These are phyloP conservation scores for Psilocybe sp. DNA, from an alignment of 768 basidiomycete species.

Conservation along the genomic window DNA sequence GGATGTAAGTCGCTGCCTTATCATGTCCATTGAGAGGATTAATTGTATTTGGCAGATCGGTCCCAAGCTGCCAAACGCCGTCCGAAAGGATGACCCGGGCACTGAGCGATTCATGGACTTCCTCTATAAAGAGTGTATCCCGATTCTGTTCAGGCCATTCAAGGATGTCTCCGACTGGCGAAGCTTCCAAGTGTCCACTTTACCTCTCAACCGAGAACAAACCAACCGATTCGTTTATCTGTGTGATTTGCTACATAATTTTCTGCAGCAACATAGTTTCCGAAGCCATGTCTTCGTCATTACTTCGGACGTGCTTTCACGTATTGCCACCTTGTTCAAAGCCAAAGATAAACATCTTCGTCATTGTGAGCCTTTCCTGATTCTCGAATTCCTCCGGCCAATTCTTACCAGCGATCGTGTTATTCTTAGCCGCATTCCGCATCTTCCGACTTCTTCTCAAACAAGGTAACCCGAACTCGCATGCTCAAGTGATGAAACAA, in stretches of 20 bases:
- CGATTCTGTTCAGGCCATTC: constrained; percentile 81
- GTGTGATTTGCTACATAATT: constrained; percentile 88
- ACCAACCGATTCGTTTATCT: constrained; percentile 85
- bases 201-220: constrained; percentile 66
- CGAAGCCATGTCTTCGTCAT: constrained; percentile 90
- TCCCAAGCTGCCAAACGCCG: constrained; percentile 24
- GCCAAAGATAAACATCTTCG: constrained; percentile 89
- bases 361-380: constrained; percentile 58
- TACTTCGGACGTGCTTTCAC: constrained; percentile 70
- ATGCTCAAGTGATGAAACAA: constrained; percentile 75
- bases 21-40: not conserved
- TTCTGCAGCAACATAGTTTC: constrained; percentile 86
- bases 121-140: constrained; percentile 84
- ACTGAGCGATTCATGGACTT: constrained; percentile 90
- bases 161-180: constrained; percentile 66
- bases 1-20: constrained; percentile 20
- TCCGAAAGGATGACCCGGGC: constrained; percentile 79
- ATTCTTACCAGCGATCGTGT: not conserved
- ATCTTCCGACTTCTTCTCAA: constrained; percentile 86
- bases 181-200: constrained; percentile 38
- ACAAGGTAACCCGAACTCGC: constrained; percentile 75
- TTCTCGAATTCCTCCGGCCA: not conserved
- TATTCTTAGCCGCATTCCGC: constrained; percentile 75
- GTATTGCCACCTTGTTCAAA: constrained; percentile 74
- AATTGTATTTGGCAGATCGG: constrained; percentile 27